These are phyloP conservation scores for Didymella pinodella DNA, from an alignment of 2,329 filamentous ascomycete genomes.

Conservation along the genomic window DNA sequence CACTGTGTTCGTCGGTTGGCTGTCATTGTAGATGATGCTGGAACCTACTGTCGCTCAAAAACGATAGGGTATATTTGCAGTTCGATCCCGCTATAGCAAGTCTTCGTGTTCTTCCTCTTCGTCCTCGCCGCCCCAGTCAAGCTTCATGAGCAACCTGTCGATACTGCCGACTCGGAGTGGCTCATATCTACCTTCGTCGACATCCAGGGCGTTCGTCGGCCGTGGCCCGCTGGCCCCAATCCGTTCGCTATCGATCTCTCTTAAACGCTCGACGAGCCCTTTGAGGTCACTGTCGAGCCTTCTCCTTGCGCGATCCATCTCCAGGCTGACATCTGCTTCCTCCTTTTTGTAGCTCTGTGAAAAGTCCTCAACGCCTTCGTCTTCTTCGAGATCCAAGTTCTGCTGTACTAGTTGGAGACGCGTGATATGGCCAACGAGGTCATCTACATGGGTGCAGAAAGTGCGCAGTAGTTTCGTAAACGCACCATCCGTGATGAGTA, in stretches of 20 bases:
- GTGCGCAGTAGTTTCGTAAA: constrained; percentile 73
- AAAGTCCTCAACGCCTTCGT: constrained; percentile 76
- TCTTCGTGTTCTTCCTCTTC: constrained; percentile 31
- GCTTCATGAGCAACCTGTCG: constrained; percentile 87
- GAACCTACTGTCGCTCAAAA: neutral
- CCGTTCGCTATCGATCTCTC: constrained; percentile 66
- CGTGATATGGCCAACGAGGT: constrained; percentile 77
- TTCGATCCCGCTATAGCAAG: constrained; percentile 19
- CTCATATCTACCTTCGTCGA: constrained; percentile 65
- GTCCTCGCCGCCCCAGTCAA: constrained; percentile 67
- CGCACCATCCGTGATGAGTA: constrained; percentile 69
- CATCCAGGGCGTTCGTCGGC: constrained; percentile 17
- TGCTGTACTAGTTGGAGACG: constrained; percentile 80
- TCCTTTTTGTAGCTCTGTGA: constrained; percentile 66
- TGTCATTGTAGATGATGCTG: neutral
- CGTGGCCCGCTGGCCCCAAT: constrained; percentile 42
- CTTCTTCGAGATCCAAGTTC: constrained; percentile 79
- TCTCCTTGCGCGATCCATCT: constrained; percentile 69
- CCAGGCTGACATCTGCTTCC: constrained; percentile 70
- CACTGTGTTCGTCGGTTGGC: neutral
- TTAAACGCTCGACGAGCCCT: constrained; percentile 63
- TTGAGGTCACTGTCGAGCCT: constrained; percentile 73
- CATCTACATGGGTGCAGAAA: constrained; percentile 78
- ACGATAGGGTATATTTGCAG: constrained; percentile 3
- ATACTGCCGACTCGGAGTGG: constrained; percentile 79